These are phyloP conservation scores for Rugonectria rugulosa DNA, from an alignment of 2,329 filamentous ascomycete genomes.

Conservation along the genomic window DNA sequence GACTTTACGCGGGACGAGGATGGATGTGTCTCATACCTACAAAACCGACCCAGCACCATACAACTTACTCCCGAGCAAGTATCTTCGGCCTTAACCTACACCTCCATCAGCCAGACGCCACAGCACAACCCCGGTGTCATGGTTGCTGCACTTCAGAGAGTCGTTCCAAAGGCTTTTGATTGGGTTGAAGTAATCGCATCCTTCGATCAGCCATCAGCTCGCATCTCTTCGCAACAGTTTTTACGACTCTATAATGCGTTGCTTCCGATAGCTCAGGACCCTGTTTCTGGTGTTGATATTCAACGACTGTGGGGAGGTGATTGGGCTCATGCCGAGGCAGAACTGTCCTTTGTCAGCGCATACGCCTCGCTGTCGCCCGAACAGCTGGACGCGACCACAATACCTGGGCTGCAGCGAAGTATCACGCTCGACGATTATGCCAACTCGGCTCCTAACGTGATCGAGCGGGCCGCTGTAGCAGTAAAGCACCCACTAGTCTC, in stretches of 20 bases:
- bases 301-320: slow-evolving; percentile 89
- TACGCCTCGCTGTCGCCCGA: slow-evolving; percentile 79
- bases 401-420: slow-evolving; percentile 80
- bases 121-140: slow-evolving; percentile 61
- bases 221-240: slow-evolving; percentile 82
- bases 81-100: slow-evolving; percentile 77
- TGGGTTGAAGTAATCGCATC: slow-evolving; percentile 76
- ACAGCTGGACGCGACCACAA: slow-evolving; percentile 82
- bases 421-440: slow-evolving; percentile 71
- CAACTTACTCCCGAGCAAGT: slow-evolving; percentile 84
- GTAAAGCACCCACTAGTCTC: slow-evolving; percentile 89
- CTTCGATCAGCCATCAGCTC: slow-evolving; percentile 82
- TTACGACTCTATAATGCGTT: slow-evolving; percentile 81
- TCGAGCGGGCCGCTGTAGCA: slow-evolving; percentile 65
- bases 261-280: slow-evolving; percentile 71
- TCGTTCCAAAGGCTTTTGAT: slow-evolving; percentile 70
- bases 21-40: slow-evolving; percentile 62
- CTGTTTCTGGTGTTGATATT: slow-evolving; percentile 70
- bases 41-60: slow-evolving; percentile 59
- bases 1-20: slow-evolving; percentile 81
- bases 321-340: slow-evolving; percentile 87
- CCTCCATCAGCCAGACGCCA: slow-evolving; percentile 64
- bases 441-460: slow-evolving; percentile 57
- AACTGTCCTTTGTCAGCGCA: slow-evolving; percentile 91
- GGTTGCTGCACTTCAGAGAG: slow-evolving; percentile 68